A percentile compares a stretch with the other conserved stretches of the same genome.
These are phyloP conservation scores for Dothiorella sarmentorum DNA, from an alignment of 2,329 filamentous ascomycete genomes.

Conservation along the genomic window DNA sequence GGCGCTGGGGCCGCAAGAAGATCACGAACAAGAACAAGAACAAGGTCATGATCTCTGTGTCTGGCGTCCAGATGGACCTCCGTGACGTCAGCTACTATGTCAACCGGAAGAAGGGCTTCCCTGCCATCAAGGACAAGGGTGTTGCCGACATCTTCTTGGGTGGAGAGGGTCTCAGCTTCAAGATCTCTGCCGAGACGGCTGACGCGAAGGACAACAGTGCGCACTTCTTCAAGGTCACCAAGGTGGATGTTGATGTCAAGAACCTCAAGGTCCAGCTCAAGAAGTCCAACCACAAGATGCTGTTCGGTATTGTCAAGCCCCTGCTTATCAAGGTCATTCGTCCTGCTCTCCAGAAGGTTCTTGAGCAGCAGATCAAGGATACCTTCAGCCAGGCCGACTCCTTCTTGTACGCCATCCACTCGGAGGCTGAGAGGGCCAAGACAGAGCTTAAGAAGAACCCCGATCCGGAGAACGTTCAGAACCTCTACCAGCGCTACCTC, in stretches of 20 bases:
- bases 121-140: constrained; percentile 79
- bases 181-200: constrained; percentile 80
- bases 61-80: constrained; percentile 89
- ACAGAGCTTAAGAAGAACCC: constrained; percentile 59
- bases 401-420: constrained; percentile 72
- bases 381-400: constrained; percentile 72
- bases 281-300: constrained; percentile 90
- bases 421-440: constrained; percentile 72
- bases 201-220: constrained; percentile 70
- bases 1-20: constrained; percentile 90
- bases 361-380: constrained; percentile 87
- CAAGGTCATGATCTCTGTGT: constrained; percentile 78
- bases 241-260: constrained; percentile 77
- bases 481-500: constrained; percentile 83
- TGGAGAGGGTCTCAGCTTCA: constrained; percentile 86
- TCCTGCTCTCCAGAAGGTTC: constrained; percentile 77
- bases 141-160: constrained; percentile 84
- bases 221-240: constrained; percentile 93
- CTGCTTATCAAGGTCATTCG: constrained; percentile 79
- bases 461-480: constrained; percentile 70
- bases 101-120: constrained; percentile 93
- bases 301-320: constrained; percentile 85
- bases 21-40: constrained; percentile 78
- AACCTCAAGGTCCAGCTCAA: constrained; percentile 83
- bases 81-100: constrained; percentile 87